Evolutionary conservation across 106 monocot species (phyloP).

Genomic region (Narthecium ossifragum): DNA sequence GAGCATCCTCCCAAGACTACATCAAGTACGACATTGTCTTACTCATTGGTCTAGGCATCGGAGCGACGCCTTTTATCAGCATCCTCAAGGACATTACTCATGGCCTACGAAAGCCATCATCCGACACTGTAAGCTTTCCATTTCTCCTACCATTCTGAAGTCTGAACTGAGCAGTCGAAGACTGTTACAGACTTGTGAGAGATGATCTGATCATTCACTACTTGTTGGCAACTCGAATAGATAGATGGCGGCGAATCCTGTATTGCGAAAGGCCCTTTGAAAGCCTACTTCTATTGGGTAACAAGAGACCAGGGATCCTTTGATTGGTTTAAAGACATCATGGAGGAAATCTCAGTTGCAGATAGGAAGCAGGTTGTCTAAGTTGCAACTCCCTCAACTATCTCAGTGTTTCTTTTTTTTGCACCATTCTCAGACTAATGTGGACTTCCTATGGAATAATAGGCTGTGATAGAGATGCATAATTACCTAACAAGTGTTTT

Average conservation of each 20-base stretch:
- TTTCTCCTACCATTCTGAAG: background rate
- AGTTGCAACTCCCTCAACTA: too few relatives aligned
- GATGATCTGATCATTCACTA: background rate
- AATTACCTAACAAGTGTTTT: conserved; percentile 45
- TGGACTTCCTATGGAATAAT: too few relatives aligned
- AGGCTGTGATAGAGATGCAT: conserved; percentile 32
- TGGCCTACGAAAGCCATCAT: conserved; percentile 26
- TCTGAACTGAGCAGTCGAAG: conserved; percentile 1
- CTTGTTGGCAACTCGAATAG: background rate
- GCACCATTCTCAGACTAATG: too few relatives aligned
- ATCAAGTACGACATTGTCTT: conserved; percentile 36
- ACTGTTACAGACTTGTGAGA: conserved; percentile 2
- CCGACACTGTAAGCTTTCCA: background rate
- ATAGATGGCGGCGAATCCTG: background rate
- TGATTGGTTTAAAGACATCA: conserved; percentile 40
- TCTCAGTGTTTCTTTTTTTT: too few relatives aligned
- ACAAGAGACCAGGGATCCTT: conserved; percentile 37
- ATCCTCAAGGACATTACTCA: conserved; percentile 30
- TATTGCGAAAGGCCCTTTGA: conserved; percentile 13
- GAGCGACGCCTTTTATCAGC: conserved; percentile 42
- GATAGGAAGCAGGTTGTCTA: too few relatives aligned
- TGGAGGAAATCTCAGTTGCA: conserved; percentile 33
- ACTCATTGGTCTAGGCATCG: conserved; percentile 36
- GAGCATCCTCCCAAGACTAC: conserved; percentile 42
- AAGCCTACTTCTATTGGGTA: conserved; percentile 44